Conservation (phyloP, 2,329 filamentous ascomycete genomes). For the Microascus cirrosus region DNA sequence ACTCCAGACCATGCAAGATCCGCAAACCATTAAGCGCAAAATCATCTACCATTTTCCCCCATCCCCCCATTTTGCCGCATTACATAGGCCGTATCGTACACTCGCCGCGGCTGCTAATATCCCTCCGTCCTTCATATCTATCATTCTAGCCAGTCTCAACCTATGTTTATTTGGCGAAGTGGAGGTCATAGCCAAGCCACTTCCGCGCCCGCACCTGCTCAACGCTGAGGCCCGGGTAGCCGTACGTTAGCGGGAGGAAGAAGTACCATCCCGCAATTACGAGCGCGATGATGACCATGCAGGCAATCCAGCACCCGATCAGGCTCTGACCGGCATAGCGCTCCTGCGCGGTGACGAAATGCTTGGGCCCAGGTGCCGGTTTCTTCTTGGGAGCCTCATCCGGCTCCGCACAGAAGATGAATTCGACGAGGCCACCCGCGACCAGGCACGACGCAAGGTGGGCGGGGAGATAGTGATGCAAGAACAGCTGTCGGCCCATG, state of each 20-base stretch:
- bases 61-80: not conserved
- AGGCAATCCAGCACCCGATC: slow-evolving; percentile 67
- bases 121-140: not conserved
- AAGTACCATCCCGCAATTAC: slow-evolving; percentile 76
- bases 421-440: slow-evolving; percentile 83
- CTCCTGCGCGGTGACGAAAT: slow-evolving; percentile 69
- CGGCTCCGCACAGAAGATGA: slow-evolving; percentile 87
- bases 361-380: slow-evolving; percentile 34
- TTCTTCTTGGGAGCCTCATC: slow-evolving; percentile 35
- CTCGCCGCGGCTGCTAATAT: not conserved
- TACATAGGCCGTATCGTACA: not conserved
- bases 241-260: slow-evolving; percentile 92
- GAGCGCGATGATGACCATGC: slow-evolving; percentile 53
- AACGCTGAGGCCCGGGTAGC: slow-evolving; percentile 76
- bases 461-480: slow-evolving; percentile 94
- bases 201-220: slow-evolving; percentile 73
- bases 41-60: not conserved
- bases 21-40: not conserved
- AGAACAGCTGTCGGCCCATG: slow-evolving; percentile 95
- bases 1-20: not conserved
- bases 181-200: slow-evolving; percentile 94
- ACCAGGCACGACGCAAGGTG: slow-evolving; percentile 87
- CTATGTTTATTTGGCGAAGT: slow-evolving; percentile 83
- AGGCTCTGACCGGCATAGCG: slow-evolving; percentile 71
- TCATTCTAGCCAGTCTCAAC: not conserved